A percentile compares a stretch with the other conserved stretches of the same genome.
phyloP scores from a whole-genome alignment of 768 basidiomycete species.

The Naganishia kalamii region DNA sequence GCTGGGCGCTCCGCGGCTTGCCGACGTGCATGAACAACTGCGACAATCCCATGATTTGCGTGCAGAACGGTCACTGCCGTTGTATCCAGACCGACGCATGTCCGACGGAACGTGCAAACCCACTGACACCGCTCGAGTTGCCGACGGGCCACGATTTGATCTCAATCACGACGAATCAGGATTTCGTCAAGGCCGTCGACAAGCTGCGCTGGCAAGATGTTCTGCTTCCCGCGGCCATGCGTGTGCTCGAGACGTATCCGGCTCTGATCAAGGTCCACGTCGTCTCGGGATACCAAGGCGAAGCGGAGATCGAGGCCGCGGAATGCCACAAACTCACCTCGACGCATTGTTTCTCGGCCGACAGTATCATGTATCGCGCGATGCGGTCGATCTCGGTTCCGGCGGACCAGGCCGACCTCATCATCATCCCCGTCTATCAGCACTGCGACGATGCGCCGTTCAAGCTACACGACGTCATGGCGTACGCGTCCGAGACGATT shows the following conservation, averaged over 20 bases:
- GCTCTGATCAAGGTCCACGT: slow-evolving; percentile 43
- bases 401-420: slow-evolving; percentile 43
- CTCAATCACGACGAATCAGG: slow-evolving; percentile 11
- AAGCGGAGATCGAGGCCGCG: slow-evolving; percentile 34
- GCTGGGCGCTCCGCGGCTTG: slow-evolving; percentile 39
- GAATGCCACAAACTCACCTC: slow-evolving; percentile 37
- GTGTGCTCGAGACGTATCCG: slow-evolving; percentile 31
- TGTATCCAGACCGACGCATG: slow-evolving; percentile 44
- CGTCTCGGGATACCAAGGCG: slow-evolving; percentile 32
- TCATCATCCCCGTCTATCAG: slow-evolving; percentile 43
- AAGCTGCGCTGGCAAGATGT: slow-evolving; percentile 36
- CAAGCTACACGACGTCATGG: slow-evolving; percentile 33
- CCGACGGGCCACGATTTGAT: slow-evolving; percentile 16
- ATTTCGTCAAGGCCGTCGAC: slow-evolving; percentile 27
- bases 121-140: slow-evolving; percentile 28
- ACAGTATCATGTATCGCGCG: slow-evolving; percentile 41
- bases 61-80: slow-evolving; percentile 44
- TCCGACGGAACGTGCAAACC: slow-evolving; percentile 31
- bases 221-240: slow-evolving; percentile 37
- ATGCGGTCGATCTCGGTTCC: slow-evolving; percentile 39
- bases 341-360: slow-evolving; percentile 45
- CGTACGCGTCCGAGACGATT: slow-evolving; percentile 32
- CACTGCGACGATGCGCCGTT: slow-evolving; percentile 36
- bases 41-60: slow-evolving; percentile 41
- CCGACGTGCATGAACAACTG: slow-evolving; percentile 46